Evolutionary conservation across 768 basidiomycete species (phyloP), one percentile per base, ranked within the genome.

Genomic region (Cystofilobasidium ferigula): DNA sequence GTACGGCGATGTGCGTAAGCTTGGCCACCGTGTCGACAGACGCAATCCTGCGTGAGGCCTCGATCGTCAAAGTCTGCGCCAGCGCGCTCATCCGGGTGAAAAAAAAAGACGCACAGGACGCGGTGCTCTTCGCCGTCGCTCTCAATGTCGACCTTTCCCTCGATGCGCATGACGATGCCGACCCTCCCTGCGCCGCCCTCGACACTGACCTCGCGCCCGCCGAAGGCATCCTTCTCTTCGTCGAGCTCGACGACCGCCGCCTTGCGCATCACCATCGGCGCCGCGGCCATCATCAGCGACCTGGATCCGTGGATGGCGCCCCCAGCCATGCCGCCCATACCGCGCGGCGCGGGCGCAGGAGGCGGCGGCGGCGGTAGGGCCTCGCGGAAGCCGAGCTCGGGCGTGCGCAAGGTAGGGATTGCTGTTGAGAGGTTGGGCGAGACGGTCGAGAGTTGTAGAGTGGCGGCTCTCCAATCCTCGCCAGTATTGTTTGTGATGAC

Each of bases 381-480:
- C 48, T 4, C 4, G 28, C 32, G 48, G 48, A 51, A 51, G 8
- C 61, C 61, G 36, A 66, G 38, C 26, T 42, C 51, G 30, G 43
- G 43, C 3, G 70, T 56, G 2, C 35, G 4, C 1, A 71, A 59
- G 5, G 2, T 67, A 0, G 77, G 69, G 51, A 70, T 68, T 12
- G 69, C 67, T 9, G 71, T 67, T 32, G 69, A 71, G 24, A 58
- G 67, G n/a, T 51, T 59, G 14, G 69, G 71, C 12, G 70, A 60
- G 0, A 70, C 79, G 1, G 83, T 84, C 73, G 81, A 83, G 34
- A 85, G 76, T 8, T 79, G 82, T 36, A 85, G 76, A 0, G 77
- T 67, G 0, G 81, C 77, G 65, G 79, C 75, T 28, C 70, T 77
- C 84, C 84, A 86, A 67, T 83, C 81, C 70, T 86, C 84, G 16